A percentile compares a stretch with the other conserved stretches of the same genome.
Evolutionary conservation across 352 stramenopile species (phyloP).

Genomic region (Phytophthora crassamura): DNA sequence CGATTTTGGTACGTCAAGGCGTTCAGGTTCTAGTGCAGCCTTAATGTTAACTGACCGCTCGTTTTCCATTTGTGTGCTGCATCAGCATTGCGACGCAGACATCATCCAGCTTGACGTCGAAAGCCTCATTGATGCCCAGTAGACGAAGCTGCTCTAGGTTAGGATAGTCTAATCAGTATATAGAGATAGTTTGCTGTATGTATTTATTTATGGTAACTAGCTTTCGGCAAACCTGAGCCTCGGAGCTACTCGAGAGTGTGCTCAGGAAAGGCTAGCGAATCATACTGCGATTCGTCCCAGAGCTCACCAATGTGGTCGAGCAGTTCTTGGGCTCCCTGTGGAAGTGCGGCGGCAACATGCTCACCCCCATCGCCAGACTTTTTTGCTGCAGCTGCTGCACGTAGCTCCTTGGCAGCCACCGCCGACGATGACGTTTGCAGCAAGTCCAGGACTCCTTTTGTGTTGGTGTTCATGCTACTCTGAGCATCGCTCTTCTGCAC

Average conservation of each 20-base stretch:
- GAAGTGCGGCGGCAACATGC: constrained; percentile 23
- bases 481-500: constrained; percentile 58
- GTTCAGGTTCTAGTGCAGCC: not conserved
- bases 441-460: constrained; percentile 65
- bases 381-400: constrained; percentile 2
- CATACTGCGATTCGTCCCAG: constrained; percentile 86
- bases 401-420: constrained; percentile 46
- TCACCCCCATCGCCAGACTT: constrained; percentile 6
- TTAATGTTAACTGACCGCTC: constrained; percentile 7
- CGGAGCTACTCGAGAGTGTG: constrained; percentile 2
- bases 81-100: constrained; percentile 89
- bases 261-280: constrained; percentile 70
- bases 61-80: constrained; percentile 40
- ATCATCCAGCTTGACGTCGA: constrained; percentile 98
- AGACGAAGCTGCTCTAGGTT: constrained; percentile 1
- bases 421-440: constrained; percentile 60
- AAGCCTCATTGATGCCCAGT: constrained; percentile 80
- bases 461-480: constrained; percentile 72
- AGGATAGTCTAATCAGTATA: constrained; percentile 5
- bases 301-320: constrained; percentile 76
- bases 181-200: constrained; percentile 27
- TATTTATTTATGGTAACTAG: not conserved
- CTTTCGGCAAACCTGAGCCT: not conserved
- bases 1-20: constrained; percentile 74
- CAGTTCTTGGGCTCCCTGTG: constrained; percentile 48